Conservation (phyloP, 345 rosid genomes). For the Psidium friedrichsthalianum region DNA sequence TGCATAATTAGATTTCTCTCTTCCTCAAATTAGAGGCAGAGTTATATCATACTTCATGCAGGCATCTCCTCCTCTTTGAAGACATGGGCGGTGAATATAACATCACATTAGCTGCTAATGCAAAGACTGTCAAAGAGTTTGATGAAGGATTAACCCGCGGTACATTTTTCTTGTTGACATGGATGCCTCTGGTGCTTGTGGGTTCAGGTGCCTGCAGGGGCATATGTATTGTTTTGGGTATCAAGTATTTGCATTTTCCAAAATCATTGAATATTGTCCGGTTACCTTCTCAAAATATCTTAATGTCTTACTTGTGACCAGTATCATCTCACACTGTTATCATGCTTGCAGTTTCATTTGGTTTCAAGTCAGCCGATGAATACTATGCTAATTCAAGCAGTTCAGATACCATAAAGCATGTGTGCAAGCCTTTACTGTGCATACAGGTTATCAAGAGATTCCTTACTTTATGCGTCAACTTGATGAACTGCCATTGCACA, state of each 20-base stretch:
- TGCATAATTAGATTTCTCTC: background rate
- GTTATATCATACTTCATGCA: constrained; percentile 8
- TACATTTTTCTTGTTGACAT: constrained; percentile 3
- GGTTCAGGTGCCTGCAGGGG: background rate
- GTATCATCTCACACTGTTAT: background rate
- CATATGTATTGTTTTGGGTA: background rate
- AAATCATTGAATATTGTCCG: background rate
- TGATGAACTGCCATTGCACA: background rate
- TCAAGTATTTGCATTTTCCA: background rate
- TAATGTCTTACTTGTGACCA: background rate
- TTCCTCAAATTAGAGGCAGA: background rate
- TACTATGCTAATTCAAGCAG: constrained; percentile 82
- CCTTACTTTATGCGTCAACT: background rate
- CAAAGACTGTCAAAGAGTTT: constrained; percentile 69
- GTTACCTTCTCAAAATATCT: background rate
- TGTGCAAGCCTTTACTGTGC: constrained; percentile 66
- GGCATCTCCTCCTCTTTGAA: constrained; percentile 83
- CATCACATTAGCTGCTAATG: constrained; percentile 57
- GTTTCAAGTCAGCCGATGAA: constrained; percentile 87
- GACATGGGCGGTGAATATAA: constrained; percentile 77
- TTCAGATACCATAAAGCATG: constrained; percentile 55
- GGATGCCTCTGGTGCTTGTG: background rate
- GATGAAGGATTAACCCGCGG: constrained; percentile 87
- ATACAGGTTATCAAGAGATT: constrained; percentile 46
- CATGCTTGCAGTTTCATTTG: constrained; percentile 62